Evolutionary conservation across 176 grass and related monocot species (phyloP), one percentile per base, ranked within the genome.

Genomic region (Poa annua): DNA sequence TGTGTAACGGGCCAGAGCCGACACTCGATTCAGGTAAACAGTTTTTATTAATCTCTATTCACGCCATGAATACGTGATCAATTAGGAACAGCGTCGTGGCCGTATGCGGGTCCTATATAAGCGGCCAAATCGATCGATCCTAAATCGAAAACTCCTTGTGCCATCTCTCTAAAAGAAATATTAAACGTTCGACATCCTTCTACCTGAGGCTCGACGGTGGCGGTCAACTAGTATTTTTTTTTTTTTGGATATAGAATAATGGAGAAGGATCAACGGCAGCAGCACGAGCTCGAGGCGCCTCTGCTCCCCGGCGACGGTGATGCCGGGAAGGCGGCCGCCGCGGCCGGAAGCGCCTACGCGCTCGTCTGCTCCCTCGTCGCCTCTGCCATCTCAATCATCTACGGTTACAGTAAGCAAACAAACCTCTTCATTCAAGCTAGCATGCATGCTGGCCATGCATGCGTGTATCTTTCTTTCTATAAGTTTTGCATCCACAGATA

Each of bases 311-410:
- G 44, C 45, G 70, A 50, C 44, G 24, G 67, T 7, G 67, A 63
- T 17, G 63, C 3, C 33, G 3, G 70, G 22, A 73, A 73, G 70
- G 45, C 70, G 1, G 70, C 70, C 44, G 70, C 70, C 3, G 44
- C 70, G 22, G 70, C 70, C 3, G 70, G 70, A 29, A 73, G 70
- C 70, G 45, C 70, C 22, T 73, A 73, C 70, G 70, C 70, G 22
- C 70, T 73, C 44, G 70, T 19, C 44, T 73, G 70, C 70, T 73
- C 70, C 70, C 70, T 73, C 45, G 70, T 73, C 44, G 70, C 70
- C 70, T 73, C 70, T 15, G 70, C 70, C 44, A 73, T 73, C 70
- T 73, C 70, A 1, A 16, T 73, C 44, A 50, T 73, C 70, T 73
- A 73, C 45, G 70, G 70, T 32, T 73, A 73, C 45, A 73, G 70